Evolutionary conservation across 228 moss, liverwort and hornwort species (phyloP), one percentile per base, ranked within the genome.

Genomic region (Sphagnum fallax): DNA sequence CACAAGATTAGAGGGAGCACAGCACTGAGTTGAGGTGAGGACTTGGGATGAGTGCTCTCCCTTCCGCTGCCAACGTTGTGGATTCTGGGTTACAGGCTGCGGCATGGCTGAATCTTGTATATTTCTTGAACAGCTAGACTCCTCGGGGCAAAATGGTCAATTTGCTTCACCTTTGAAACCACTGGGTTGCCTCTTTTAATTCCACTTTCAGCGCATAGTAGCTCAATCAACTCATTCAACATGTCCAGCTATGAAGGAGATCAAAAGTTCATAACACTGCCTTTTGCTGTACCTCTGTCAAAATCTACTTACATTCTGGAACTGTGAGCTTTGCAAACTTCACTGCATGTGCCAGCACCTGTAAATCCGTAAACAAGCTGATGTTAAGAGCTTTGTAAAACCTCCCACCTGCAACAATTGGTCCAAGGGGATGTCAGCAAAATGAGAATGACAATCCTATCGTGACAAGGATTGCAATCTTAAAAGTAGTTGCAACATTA

Each of bases 181-280:
- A 49, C 67, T n/a, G 53, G 67, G 67, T 67, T 50, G 9, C 52
- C 51, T 52, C 52, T 67, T 5, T 52, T 4, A 9, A 12, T 14
- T 10, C 67, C 67, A 51, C 52, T 67, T 52, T 50, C 53, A 16
- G 51, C 67, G 52, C 67, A 67, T 52, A 67, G 67, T 53, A 67
- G 67, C 49, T 51, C 4, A 5, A 67, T 67, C 52, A 67, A 52
- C 50, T 67, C 52, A 49, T 67, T 67, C 32, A 32, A 52, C 67
- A 67, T 55, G 55, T 55, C 55, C 55, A 55, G 55, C 55, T 55
- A 55, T 55, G 55, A 12, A 55, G 55, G 55, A 55, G 9, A 8
- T 55, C 55, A 55, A 55, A 12, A 55, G 8, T 12, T 55, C 9
- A 55, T 55, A 12, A 2, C 32, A 55, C 9, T 8, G 55, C 55